Percentiles rank a stretch among this genome's conserved stretches.
Conservation (phyloP, 2,329 filamentous ascomycete species). For the Claviceps digitariae region DNA sequence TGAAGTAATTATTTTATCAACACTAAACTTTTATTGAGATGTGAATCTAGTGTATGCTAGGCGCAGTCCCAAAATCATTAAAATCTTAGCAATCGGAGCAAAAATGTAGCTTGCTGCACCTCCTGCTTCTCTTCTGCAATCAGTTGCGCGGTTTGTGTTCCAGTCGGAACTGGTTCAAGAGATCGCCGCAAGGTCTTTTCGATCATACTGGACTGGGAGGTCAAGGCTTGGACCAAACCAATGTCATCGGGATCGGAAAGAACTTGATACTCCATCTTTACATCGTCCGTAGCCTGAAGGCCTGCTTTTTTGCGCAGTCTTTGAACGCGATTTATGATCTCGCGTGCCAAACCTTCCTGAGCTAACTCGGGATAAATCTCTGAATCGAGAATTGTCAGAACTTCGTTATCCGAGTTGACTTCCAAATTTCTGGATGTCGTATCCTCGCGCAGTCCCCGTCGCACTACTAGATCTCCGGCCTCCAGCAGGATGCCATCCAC, state of each 20-base stretch:
- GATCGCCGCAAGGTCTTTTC: constrained; percentile 67
- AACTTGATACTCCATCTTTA: constrained; percentile 86
- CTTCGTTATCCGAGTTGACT: constrained; percentile 77
- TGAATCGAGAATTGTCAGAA: constrained; percentile 80
- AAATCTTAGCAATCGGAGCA: constrained; percentile 62
- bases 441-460: constrained; percentile 62
- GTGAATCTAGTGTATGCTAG: background rate
- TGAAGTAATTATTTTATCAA: too few species aligned
- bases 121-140: constrained; percentile 78
- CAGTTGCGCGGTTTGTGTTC: constrained; percentile 22
- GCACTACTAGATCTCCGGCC: constrained; percentile 66
- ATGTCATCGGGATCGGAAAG: constrained; percentile 65
- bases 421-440: constrained; percentile 62
- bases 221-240: constrained; percentile 57
- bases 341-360: constrained; percentile 77
- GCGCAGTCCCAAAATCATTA: constrained; percentile 24
- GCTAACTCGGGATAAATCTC: constrained; percentile 73
- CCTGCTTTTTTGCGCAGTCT: constrained; percentile 87
- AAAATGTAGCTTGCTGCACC: constrained; percentile 68
- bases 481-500: constrained; percentile 79
- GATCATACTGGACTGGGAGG: constrained; percentile 52
- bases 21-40: background rate
- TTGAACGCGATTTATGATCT: constrained; percentile 89
- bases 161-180: constrained; percentile 37
- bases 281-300: constrained; percentile 79